phyloP scores from a whole-genome alignment of 306 rosid species.

The Gillenia trifoliata region DNA sequence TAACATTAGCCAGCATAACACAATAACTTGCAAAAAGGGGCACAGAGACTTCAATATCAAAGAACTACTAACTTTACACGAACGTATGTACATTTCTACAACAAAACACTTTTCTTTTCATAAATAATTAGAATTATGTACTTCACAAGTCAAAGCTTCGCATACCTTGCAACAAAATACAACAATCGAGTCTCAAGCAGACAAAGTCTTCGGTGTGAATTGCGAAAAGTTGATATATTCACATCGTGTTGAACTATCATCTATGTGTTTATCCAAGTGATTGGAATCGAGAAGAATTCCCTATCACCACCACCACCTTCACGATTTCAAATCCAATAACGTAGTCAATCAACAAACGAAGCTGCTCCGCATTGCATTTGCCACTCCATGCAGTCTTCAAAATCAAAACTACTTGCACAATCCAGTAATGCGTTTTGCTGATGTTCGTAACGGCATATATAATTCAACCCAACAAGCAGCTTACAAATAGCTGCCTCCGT shows the following conservation, averaged over 20 bases:
- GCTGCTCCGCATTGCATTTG: constrained; percentile 65
- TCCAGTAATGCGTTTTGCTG: constrained; percentile 90
- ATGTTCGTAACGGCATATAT: constrained; percentile 90
- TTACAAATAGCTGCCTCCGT: constrained; percentile 79
- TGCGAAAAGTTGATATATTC: constrained; percentile 37
- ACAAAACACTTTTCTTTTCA: constrained; percentile 13
- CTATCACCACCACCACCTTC: constrained; percentile 13
- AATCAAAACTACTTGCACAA: constrained; percentile 83
- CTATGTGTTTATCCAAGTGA: constrained; percentile 19
- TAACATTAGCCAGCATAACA: not conserved
- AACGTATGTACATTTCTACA: constrained; percentile 28
- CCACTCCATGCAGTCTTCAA: constrained; percentile 88
- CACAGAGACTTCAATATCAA: not conserved
- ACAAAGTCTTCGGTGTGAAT: constrained; percentile 29
- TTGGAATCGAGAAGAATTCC: constrained; percentile 32
- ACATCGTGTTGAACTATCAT: constrained; percentile 28
- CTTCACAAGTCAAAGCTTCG: constrained; percentile 27
- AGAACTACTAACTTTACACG: not conserved
- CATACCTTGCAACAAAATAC: constrained; percentile 38
- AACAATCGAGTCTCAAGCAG: constrained; percentile 30
- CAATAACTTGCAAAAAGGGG: not conserved
- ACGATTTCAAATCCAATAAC: constrained; percentile 26
- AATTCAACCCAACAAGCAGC: constrained; percentile 87
- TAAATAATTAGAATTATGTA: constrained; percentile 27
- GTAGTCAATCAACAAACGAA: constrained; percentile 47